Conservation (phyloP, 2,329 filamentous ascomycete species). For the Sclerotinia borealis region DNA sequence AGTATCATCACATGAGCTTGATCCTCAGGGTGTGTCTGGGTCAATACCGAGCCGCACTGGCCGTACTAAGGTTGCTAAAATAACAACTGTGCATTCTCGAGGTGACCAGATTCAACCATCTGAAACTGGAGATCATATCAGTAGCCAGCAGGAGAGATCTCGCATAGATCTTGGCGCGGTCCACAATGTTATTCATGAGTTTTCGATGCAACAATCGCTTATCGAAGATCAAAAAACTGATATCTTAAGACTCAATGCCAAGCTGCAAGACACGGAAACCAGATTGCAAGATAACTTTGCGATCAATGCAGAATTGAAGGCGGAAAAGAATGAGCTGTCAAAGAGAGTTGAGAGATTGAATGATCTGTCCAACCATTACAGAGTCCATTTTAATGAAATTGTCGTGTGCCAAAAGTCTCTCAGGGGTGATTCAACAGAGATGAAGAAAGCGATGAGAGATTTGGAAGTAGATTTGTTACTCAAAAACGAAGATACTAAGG, state of each 20-base stretch:
- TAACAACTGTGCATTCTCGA: not conserved
- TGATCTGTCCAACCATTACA: constrained; percentile 27
- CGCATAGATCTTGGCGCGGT: not conserved
- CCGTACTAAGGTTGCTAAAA: not conserved
- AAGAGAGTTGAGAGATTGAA: constrained; percentile 24
- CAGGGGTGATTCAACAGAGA: constrained; percentile 5
- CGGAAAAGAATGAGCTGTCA: constrained; percentile 19
- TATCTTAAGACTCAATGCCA: constrained; percentile 9
- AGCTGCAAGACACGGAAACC: constrained; percentile 8
- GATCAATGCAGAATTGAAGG: constrained; percentile 13
- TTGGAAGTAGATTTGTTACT: not conserved
- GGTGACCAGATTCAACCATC: not conserved
- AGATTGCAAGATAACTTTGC: constrained; percentile 8
- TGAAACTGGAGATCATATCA: not conserved
- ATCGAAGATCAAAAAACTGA: constrained; percentile 11
- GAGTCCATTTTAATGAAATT: constrained; percentile 32
- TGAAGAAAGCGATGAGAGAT: not conserved
- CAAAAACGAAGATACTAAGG: not conserved
- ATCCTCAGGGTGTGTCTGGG: not conserved
- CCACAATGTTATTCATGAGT: not conserved
- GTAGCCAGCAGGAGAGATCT: not conserved
- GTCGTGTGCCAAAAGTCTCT: constrained; percentile 22
- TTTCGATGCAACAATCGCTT: not conserved
- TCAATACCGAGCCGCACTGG: not conserved
- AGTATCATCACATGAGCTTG: not conserved